Evolutionary conservation across 768 basidiomycete species (phyloP).

Genomic region (Hygrocybe coccinea): DNA sequence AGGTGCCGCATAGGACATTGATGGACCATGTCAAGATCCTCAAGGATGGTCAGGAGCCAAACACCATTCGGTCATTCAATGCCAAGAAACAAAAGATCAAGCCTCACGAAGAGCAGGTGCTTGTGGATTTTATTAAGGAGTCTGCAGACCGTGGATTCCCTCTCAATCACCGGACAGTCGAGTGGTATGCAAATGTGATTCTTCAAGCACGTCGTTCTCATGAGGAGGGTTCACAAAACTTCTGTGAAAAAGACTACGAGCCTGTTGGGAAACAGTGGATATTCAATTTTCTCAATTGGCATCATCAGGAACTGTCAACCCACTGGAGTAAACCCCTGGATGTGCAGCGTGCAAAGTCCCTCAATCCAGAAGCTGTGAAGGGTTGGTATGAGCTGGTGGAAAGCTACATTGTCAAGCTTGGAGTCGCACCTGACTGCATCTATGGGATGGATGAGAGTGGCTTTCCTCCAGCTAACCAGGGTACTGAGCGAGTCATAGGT

Average conservation of each 20-base stretch:
- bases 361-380: conserved; percentile 28
- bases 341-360: conserved; percentile 22
- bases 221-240: too few species aligned
- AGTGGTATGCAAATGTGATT: conserved; percentile 15
- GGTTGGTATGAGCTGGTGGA: conserved; percentile 31
- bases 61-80: neutral
- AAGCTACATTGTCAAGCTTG: conserved; percentile 20
- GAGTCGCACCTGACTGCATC: conserved; percentile 19
- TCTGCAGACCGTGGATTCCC: conserved; percentile 17
- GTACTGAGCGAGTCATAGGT: conserved; percentile 25
- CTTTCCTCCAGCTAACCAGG: conserved; percentile 19
- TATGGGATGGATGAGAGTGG: conserved; percentile 37
- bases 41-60: too few species aligned
- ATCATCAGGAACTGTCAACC: conserved; percentile 24
- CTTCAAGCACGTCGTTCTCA: too few species aligned
- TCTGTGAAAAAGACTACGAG: too few species aligned
- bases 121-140: conserved; percentile 20
- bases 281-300: conserved; percentile 21
- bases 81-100: neutral
- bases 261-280: conserved; percentile 21
- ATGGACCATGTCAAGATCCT: too few species aligned
- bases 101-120: neutral
- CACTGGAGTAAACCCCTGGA: conserved; percentile 33
- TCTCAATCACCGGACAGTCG: conserved; percentile 8
- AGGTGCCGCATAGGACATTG: too few species aligned